Evolutionary conservation across 2,329 filamentous ascomycete species (phyloP), one percentile per base, ranked within the genome.

Genomic region (Torrubiellomyces zombiae): DNA sequence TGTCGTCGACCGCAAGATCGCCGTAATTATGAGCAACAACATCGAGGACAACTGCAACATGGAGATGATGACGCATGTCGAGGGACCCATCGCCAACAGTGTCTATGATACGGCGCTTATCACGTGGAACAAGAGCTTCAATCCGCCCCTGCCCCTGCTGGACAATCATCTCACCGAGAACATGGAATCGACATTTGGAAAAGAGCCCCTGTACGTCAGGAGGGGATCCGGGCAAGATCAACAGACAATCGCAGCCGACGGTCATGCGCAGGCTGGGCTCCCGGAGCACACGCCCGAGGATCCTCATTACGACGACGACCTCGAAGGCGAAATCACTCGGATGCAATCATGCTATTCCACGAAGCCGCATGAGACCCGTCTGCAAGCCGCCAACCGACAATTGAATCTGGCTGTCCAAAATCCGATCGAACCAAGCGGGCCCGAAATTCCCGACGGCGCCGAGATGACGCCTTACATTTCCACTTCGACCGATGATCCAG

Each of bases 11-110:
- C 61, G 78, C 6, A 67, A 64, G 32, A 56, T 75, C n/a, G 78
- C 66, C 0, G 53, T 79, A 2, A 44, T 85, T 2, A 74, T 78
- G 48, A 83, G 76, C 51, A 82, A 82, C 44, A 86, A 85, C 38
- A 76, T 85, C 24, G 60, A 71, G 45, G 71, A 81, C 34, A 85
- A 82, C 26, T 74, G 79, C 37, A 86, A 86, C 35, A 31, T 83
- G 28, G 79, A 86, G 46, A 83, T 86, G 78, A 72, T 81, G 64
- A 59, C 67, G 3, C 76, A 80, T 28, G 43, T 82, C 0, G 76
- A 85, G 48, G 79, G 79, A 0, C 67, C 75, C 0, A 77, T 85
- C 29, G 77, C 85, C 0, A 75, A 83, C 37, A 68, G 69, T 2
- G 48, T 85, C 14, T 83, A 81, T 41, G 79, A 86, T 33, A 72